Evolutionary conservation across 2,329 filamentous ascomycete genomes (phyloP), one percentile per base, ranked within the genome.

Genomic region (Hortaea sp.): DNA sequence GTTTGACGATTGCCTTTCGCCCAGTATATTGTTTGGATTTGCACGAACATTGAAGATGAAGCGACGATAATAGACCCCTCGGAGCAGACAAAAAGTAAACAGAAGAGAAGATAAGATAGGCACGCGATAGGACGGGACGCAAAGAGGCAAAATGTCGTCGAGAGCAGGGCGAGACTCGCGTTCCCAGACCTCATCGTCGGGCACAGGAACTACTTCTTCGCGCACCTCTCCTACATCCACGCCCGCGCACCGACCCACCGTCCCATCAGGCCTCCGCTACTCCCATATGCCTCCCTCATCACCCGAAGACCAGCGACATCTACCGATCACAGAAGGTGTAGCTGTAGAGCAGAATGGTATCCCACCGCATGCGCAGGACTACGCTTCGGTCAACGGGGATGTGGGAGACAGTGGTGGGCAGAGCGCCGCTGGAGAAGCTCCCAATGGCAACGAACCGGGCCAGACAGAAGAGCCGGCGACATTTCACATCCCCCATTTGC

Each of bases 271-370:
- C 11, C 60, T 73, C 42, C 58, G 70, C n/a, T 60, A 69, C 42
- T 61, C 66, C 9, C 61, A 70, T 51, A 65, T 65, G 43, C 69
- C 69, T 44, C 66, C 69, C n/a, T 57, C 58, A 20, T 69, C 68
- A 34, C 69, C 69, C 29, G 67, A 71, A 43, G 64, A 68, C 28
- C 57, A 52, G 10, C 65, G 64, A 12, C 50, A 43, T 55, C 40
- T 42, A 28, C 39, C 31, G 5, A 12, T 43, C 29, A 20, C 37
- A 6, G 29, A 49, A 4, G n/a, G 32, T 7, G 28, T 47, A 46
- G 43, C 51, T 5, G 31, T 51, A 4, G 45, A 53, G 11, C 47
- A 41, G 39, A 46, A 57, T 42, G 66, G 63, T 51, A 65, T 67
- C 6, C 59, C 60, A 27, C 59, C 61, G 2, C 44, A 50, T 3